Base-by-base conservation (phyloP, 2,329 filamentous ascomycete genomes). In the Pseudogymnoascus sp. region DNA sequence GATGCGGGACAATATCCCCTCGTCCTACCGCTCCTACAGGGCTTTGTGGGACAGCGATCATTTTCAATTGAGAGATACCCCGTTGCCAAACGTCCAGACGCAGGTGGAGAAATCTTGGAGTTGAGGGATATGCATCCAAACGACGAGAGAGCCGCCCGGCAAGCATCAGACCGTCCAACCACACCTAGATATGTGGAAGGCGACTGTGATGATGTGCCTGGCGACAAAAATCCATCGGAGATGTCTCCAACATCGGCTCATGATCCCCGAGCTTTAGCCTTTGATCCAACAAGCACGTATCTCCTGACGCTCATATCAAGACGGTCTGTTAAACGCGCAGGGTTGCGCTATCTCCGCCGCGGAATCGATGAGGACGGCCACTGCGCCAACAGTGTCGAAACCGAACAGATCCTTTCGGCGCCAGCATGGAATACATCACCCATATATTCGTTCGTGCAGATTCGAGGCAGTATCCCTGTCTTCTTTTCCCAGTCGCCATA, bases 401-500 rank as follows among this genome's bases (percentile, higher is more conserved):
- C 93, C 0, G 94, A 99, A 71, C 94, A 99, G 73, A 88, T 99
- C 8, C 79, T 99, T 2, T 94, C 90, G 0, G 82, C 83, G 0
- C 78, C 85, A 1, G 79, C 80, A 1, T 92, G 89, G 85, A 80
- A 85, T 16, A 71, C 80, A 0, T 75, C 79, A 0, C 90, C 85
- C 66, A 79, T 87, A 2, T 89, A 90, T 72, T 96, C 92, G 0
- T 95, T 96, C 68, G 77, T 95, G 3, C 94, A 99, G 71, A 79
- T 92, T 22, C 84, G 94, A 65, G 93, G 92, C 6, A 97, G 92
- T 20, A 96, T 97, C 65, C 94, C 94, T 0, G 75, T 97, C 0
- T 97, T 94, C 77, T 99, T 97, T 71, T 95, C 92, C 0, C 94
- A 99, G 70, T 91, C 89, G 0, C 92, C 93, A 0, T 97, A 96